Evolutionary conservation across 148 eudicot species (phyloP).

Genomic region (Amaranthus hypochondriacus): DNA sequence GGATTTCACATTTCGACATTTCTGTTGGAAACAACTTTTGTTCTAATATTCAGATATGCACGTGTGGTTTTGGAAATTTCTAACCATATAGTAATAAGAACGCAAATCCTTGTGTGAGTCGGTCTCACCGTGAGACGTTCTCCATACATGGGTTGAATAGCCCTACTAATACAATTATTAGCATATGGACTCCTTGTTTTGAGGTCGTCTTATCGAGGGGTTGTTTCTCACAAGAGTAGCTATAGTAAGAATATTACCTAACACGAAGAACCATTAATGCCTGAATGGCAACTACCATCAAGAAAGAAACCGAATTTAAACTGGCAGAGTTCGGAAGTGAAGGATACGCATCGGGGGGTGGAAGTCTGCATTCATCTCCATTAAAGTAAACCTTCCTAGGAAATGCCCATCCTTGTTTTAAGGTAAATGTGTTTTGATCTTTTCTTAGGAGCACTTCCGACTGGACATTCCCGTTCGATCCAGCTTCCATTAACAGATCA

Average conservation of each 20-base stretch:
- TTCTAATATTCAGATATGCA: neutral
- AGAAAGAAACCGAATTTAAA: slow-evolving; percentile 17
- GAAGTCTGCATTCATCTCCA: slow-evolving; percentile 82
- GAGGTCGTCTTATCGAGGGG: too few relatives aligned
- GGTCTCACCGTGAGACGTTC: too few relatives aligned
- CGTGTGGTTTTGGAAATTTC: neutral
- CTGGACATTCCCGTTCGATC: slow-evolving; percentile 61
- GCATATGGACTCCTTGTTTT: too few relatives aligned
- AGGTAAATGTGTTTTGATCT: slow-evolving; percentile 50
- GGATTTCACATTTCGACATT: slow-evolving; percentile 2
- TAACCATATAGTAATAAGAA: neutral
- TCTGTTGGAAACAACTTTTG: slow-evolving; percentile 11
- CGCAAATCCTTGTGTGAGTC: too few relatives aligned
- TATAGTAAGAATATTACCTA: slow-evolving; percentile 4
- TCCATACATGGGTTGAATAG: too few relatives aligned
- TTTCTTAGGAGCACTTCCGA: slow-evolving; percentile 63
- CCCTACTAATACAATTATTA: too few relatives aligned
- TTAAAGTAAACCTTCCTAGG: slow-evolving; percentile 76
- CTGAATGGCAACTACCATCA: slow-evolving; percentile 13
- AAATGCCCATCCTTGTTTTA: slow-evolving; percentile 85
- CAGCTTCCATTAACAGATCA: slow-evolving; percentile 75
- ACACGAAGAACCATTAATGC: slow-evolving; percentile 25
- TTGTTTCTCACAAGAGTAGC: too few relatives aligned
- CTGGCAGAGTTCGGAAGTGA: slow-evolving; percentile 49
- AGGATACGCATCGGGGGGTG: slow-evolving; percentile 79